phyloP scores from a whole-genome alignment of 2,329 filamentous ascomycete species.

The Diaporthe ampelina region DNA sequence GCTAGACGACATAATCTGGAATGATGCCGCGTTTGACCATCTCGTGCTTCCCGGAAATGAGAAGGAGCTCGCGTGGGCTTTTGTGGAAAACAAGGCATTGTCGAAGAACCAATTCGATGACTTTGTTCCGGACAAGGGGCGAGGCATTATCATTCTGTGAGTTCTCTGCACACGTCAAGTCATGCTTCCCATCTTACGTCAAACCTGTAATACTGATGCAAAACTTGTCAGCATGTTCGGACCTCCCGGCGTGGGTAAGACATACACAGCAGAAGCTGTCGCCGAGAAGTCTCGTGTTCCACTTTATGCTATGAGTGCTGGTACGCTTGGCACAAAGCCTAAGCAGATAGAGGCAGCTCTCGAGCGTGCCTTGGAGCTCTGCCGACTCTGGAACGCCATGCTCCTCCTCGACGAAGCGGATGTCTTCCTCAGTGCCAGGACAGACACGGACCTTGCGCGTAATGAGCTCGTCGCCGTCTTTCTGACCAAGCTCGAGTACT shows the following conservation, averaged over 20 bases:
- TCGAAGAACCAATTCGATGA: constrained; percentile 50
- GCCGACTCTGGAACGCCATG: constrained; percentile 58
- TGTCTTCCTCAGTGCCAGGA: constrained; percentile 56
- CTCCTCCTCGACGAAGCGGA: constrained; percentile 60
- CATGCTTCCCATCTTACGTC: background rate
- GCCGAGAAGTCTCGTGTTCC: constrained; percentile 55
- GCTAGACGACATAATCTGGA: constrained; percentile 51
- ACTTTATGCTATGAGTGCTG: constrained; percentile 56
- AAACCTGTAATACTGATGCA: background rate
- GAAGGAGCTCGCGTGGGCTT: constrained; percentile 56
- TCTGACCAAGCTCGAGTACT: constrained; percentile 53
- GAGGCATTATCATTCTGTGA: constrained; percentile 35
- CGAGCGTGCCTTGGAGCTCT: constrained; percentile 52
- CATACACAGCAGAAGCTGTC: constrained; percentile 55
- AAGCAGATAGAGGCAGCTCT: constrained; percentile 52
- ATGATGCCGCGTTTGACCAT: constrained; percentile 53
- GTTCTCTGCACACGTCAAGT: background rate
- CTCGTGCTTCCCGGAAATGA: constrained; percentile 53
- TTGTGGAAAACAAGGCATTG: constrained; percentile 53
- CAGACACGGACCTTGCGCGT: constrained; percentile 51
- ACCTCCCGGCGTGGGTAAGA: constrained; percentile 56
- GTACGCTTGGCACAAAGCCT: constrained; percentile 54
- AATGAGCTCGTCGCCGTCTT: constrained; percentile 57
- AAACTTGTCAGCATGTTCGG: constrained; percentile 47
- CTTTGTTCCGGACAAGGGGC: constrained; percentile 53